Conservation (phyloP, 306 rosid species). For the Morella rubra region DNA sequence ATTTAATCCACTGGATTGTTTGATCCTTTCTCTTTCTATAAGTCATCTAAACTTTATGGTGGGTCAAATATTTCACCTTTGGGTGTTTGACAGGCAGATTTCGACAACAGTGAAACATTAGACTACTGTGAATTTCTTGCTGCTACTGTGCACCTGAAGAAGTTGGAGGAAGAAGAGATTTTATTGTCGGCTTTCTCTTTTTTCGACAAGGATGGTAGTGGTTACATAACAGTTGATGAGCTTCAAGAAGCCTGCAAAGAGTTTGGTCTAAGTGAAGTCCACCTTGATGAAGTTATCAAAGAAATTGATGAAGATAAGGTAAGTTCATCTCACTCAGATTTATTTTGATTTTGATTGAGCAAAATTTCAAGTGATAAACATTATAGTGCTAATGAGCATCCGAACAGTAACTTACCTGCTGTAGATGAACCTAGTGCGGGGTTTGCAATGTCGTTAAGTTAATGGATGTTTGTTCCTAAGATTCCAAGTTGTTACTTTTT, state of each 20-base stretch:
- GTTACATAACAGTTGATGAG: conserved; percentile 62
- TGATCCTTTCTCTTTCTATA: conserved; percentile 7
- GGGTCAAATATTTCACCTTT: conserved; percentile 3
- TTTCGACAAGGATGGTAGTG: conserved; percentile 64
- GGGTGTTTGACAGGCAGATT: conserved; percentile 45
- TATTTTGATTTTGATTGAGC: not conserved
- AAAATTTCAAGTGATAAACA: not conserved
- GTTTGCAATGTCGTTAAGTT: not conserved
- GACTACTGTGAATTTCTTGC: conserved; percentile 66
- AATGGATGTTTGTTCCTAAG: not conserved
- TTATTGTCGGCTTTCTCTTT: conserved; percentile 54
- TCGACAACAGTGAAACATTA: conserved; percentile 54
- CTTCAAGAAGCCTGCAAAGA: conserved; percentile 66
- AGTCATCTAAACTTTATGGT: not conserved
- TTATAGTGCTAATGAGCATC: not conserved
- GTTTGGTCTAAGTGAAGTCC: conserved; percentile 54
- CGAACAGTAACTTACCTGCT: not conserved
- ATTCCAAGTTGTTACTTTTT: conserved; percentile 18
- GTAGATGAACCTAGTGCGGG: not conserved
- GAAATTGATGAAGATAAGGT: conserved; percentile 63
- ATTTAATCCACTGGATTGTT: not conserved
- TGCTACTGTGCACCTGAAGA: conserved; percentile 61
- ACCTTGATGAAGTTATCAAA: conserved; percentile 55
- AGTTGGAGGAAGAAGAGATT: conserved; percentile 62
- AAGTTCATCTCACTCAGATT: conserved; percentile 20